These are phyloP conservation scores for Aspergillus brunneoviolaceus DNA, from an alignment of 2,329 filamentous ascomycete genomes.

Conservation along the genomic window DNA sequence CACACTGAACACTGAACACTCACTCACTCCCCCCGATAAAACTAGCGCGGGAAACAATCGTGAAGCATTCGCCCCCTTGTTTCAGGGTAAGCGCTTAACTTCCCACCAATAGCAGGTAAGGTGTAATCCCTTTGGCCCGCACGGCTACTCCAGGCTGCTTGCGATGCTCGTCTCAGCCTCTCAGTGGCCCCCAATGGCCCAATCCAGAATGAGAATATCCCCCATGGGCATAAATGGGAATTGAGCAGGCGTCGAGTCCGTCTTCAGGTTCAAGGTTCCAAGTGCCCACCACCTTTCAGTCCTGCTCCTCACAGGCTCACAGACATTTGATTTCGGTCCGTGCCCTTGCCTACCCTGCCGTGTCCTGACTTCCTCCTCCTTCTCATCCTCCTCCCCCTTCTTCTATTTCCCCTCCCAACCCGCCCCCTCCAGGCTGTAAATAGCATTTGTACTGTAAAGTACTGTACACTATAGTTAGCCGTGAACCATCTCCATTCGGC, in stretches of 20 bases:
- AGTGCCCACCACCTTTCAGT: neutral
- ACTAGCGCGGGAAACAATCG: slow-evolving; percentile 34
- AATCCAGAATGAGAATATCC: neutral
- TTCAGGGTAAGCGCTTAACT: slow-evolving; percentile 38
- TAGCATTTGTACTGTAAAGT: no score
- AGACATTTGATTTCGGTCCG: neutral
- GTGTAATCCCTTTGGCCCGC: slow-evolving; percentile 1
- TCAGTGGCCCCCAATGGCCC: neutral
- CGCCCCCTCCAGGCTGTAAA: no score
- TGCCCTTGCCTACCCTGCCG: neutral
- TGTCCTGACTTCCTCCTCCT: neutral
- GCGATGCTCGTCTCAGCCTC: neutral
- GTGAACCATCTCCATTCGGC: neutral
- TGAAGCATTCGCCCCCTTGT: slow-evolving; percentile 38
- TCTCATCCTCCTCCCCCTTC: neutral
- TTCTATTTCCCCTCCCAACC: no score
- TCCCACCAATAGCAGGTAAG: slow-evolving; percentile 23
- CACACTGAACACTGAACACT: slow-evolving; percentile 2
- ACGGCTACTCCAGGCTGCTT: neutral
- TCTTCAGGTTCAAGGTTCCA: no score
- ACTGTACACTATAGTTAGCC: no score
- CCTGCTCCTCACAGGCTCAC: neutral
- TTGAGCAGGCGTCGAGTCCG: no score
- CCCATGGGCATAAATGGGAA: no score
- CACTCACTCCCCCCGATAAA: slow-evolving; percentile 24